Percentiles rank a stretch among this genome's conserved stretches.
phyloP scores from a whole-genome alignment of 371 early-diverging fungal genomes.

The Actinomucor elegans region DNA sequence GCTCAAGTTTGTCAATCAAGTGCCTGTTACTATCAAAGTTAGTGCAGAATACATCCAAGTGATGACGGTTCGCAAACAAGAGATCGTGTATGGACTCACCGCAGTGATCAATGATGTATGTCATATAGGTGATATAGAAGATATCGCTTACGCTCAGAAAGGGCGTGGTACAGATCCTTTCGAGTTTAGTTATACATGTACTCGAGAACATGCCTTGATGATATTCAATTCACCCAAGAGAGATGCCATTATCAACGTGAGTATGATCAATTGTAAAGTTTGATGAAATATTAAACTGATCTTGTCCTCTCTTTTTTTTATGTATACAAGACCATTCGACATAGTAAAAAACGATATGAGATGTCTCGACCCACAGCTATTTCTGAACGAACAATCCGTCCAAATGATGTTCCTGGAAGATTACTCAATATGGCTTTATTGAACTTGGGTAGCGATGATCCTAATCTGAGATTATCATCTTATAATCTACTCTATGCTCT shows the following conservation, averaged over 20 bases:
- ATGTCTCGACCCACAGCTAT: slow-evolving; percentile 59
- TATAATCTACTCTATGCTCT: slow-evolving; percentile 85
- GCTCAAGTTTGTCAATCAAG: slow-evolving; percentile 50
- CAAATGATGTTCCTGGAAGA: slow-evolving; percentile 87
- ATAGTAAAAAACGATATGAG: slow-evolving; percentile 67
- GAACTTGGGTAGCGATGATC: slow-evolving; percentile 79
- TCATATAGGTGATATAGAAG: slow-evolving; percentile 82
- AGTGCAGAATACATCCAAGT: slow-evolving; percentile 79
- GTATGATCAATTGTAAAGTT: neutral
- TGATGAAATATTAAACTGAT: too few relatives aligned
- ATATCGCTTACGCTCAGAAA: slow-evolving; percentile 52
- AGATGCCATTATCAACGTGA: slow-evolving; percentile 62
- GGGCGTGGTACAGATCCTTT: slow-evolving; percentile 42
- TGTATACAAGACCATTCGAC: slow-evolving; percentile 48
- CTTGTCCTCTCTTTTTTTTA: neutral
- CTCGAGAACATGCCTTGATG: slow-evolving; percentile 54
- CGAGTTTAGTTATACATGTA: slow-evolving; percentile 72
- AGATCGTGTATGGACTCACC: slow-evolving; percentile 60
- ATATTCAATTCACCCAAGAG: slow-evolving; percentile 69
- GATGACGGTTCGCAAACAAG: slow-evolving; percentile 58
- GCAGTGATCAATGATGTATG: slow-evolving; percentile 81
- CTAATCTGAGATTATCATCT: slow-evolving; percentile 73
- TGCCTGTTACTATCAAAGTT: slow-evolving; percentile 80
- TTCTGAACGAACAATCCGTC: slow-evolving; percentile 71
- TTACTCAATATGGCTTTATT: slow-evolving; percentile 86